Conservation (phyloP, 169 alveolate species). For the Perkinsus marinus region DNA sequence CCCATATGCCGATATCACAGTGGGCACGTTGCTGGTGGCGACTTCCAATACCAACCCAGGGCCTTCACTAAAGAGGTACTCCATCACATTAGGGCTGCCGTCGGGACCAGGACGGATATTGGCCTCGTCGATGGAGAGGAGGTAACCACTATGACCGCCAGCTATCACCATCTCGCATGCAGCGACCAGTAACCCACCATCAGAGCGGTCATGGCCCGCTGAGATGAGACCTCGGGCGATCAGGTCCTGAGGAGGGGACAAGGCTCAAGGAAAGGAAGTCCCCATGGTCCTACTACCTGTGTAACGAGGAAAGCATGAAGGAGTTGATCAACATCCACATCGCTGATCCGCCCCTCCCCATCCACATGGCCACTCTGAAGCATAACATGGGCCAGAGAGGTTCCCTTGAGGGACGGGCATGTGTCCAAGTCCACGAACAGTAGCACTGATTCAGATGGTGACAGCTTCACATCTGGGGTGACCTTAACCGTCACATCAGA, state of each 20-base stretch:
- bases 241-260: neutral
- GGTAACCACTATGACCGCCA: neutral
- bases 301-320: neutral
- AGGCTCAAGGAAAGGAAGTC: neutral
- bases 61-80: neutral
- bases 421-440: constrained; percentile 17
- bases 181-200: neutral
- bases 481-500: neutral
- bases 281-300: neutral
- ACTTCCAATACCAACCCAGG: constrained; percentile 5
- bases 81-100: neutral
- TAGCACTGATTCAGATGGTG: constrained; percentile 10
- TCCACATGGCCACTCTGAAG: neutral
- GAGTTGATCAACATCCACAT: neutral
- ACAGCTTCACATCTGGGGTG: constrained; percentile 19
- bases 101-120: neutral
- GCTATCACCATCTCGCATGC: constrained; percentile 2
- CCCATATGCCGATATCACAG: neutral
- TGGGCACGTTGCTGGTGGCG: neutral
- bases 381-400: neutral
- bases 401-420: neutral
- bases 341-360: neutral
- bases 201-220: constrained; percentile 6
- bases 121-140: neutral
- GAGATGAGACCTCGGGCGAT: neutral